These are phyloP conservation scores for Salvia splendens DNA, from an alignment of 257 asterid genomes.

Conservation along the genomic window DNA sequence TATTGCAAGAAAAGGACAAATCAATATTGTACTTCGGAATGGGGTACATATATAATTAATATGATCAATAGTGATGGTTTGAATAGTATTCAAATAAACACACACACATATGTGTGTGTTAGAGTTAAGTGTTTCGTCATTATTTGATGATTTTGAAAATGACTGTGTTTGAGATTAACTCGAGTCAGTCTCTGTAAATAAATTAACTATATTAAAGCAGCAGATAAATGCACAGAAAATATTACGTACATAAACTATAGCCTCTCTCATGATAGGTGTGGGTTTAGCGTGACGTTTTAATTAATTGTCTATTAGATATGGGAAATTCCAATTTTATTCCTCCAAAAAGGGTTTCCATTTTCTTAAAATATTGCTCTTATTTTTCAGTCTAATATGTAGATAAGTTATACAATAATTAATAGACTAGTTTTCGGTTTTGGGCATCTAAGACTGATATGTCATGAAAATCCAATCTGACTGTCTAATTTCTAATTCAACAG, in stretches of 20 bases:
- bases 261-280: no score
- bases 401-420: no score
- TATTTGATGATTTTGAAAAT: conserved; percentile 14
- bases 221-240: no score
- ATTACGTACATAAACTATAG: no score
- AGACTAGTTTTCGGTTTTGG: neutral
- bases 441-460: neutral
- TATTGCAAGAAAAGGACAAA: conserved; percentile 19
- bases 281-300: no score
- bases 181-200: conserved; percentile 4
- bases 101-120: neutral
- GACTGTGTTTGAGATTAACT: neutral
- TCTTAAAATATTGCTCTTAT: no score
- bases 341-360: no score
- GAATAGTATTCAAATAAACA: conserved; percentile 8
- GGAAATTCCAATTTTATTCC: no score
- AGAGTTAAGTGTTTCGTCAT: conserved; percentile 20
- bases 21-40: conserved; percentile 9
- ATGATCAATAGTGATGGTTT: conserved; percentile 28
- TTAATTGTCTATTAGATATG: no score
- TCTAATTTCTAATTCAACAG: neutral
- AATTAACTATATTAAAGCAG: neutral
- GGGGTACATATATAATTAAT: conserved; percentile 4
- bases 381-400: no score
- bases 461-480: neutral